phyloP scores from a whole-genome alignment of 768 basidiomycete genomes.

The Lenzites betulinus region DNA sequence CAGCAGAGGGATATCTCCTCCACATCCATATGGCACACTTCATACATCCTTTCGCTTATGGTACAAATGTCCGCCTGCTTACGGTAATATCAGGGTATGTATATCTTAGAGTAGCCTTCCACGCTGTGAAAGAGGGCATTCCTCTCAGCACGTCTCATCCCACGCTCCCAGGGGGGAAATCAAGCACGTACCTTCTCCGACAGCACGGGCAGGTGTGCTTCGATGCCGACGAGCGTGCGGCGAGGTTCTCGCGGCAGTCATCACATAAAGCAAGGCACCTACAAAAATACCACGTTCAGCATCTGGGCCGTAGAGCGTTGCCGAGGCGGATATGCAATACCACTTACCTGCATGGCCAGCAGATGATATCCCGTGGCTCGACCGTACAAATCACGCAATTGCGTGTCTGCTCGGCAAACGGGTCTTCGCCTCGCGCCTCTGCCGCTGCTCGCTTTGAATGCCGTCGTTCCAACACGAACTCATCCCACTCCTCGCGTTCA shows the following conservation, averaged over 20 bases:
- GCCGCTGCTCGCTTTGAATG: conserved; percentile 16
- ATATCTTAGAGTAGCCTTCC: conserved; percentile 64
- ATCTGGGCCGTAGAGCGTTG: neutral
- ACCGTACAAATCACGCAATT: conserved; percentile 72
- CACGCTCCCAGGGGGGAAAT: neutral
- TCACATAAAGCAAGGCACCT: conserved; percentile 63
- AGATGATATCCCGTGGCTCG: conserved; percentile 71
- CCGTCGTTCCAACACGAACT: conserved; percentile 35
- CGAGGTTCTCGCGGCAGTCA: conserved; percentile 61
- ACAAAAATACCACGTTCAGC: neutral
- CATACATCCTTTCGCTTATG: neutral
- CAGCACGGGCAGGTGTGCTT: conserved; percentile 72
- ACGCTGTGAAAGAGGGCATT: conserved; percentile 31
- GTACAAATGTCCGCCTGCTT: neutral
- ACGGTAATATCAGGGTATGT: conserved; percentile 45
- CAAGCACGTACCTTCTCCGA: conserved; percentile 44
- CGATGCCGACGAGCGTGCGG: conserved; percentile 52
- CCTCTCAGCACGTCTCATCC: neutral
- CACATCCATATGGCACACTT: conserved; percentile 4
- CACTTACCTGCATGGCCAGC: conserved; percentile 81
- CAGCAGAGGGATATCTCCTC: neutral
- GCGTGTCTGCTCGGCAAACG: conserved; percentile 32
- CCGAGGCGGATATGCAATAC: neutral
- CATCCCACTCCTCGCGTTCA: conserved; percentile 30
- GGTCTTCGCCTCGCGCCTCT: conserved; percentile 12